Conservation (phyloP, 192 early-diverging fungal species). For the Geranomyces variabilis region DNA sequence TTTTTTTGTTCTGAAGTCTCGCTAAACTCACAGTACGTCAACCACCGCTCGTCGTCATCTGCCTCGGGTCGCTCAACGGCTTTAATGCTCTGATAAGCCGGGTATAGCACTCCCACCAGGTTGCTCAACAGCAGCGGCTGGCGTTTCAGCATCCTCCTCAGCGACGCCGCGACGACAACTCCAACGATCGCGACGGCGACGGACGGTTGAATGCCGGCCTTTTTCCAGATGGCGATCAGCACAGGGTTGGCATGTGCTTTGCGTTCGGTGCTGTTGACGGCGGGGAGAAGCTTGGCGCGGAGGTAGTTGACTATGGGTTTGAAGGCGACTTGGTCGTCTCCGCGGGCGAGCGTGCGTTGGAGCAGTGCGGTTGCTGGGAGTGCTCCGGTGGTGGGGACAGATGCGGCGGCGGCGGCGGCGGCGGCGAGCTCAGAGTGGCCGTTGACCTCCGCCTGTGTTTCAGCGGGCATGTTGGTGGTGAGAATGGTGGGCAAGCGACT, state of each 20-base stretch:
- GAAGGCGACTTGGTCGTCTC: slow-evolving; percentile 1
- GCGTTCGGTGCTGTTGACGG: slow-evolving; percentile 18
- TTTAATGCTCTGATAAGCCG: slow-evolving; percentile 42
- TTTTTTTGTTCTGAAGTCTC: no score
- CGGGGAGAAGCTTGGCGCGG: slow-evolving; percentile 14
- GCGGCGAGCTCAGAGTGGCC: no score
- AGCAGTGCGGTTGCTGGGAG: slow-evolving; percentile 15
- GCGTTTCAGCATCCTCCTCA: slow-evolving; percentile 37
- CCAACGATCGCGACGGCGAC: slow-evolving; percentile 25
- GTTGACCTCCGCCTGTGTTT: no score
- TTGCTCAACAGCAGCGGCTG: slow-evolving; percentile 47
- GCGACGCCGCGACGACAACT: slow-evolving; percentile 21
- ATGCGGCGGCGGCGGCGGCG: neutral
- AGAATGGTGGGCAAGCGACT: no score
- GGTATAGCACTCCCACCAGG: slow-evolving; percentile 49
- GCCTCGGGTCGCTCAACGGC: slow-evolving; percentile 52
- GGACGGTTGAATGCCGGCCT: slow-evolving; percentile 43
- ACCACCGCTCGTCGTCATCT: slow-evolving; percentile 56
- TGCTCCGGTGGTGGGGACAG: neutral
- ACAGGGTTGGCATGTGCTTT: slow-evolving; percentile 37
- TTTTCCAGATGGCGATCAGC: slow-evolving; percentile 37
- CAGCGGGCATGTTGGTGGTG: no score
- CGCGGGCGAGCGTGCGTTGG: neutral
- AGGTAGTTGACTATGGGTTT: slow-evolving; percentile 15
- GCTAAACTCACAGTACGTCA: slow-evolving; percentile 56